Conservation (phyloP, 1,139 yeast genomes). For the Yamadazyma mexicana region DNA sequence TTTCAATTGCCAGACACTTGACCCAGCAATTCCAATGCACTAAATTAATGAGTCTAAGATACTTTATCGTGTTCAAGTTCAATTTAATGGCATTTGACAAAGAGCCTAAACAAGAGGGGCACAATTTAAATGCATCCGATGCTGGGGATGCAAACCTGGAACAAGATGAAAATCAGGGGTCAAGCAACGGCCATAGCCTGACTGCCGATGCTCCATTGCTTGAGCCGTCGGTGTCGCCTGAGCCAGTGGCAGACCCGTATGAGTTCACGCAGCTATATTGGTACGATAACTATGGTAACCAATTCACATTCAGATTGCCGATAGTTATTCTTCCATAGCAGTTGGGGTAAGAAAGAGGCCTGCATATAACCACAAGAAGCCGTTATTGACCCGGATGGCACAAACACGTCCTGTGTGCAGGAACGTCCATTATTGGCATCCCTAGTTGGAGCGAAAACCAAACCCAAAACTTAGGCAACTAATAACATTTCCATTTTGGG, state of each 20-base stretch:
- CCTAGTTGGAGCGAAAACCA: no score
- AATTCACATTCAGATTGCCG: slow-evolving; percentile 36
- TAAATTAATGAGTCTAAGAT: slow-evolving; percentile 37
- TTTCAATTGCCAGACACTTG: slow-evolving; percentile 34
- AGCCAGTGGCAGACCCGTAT: slow-evolving; percentile 3
- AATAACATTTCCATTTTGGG: slow-evolving; percentile 1
- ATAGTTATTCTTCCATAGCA: slow-evolving; percentile 22
- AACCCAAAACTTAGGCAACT: neutral
- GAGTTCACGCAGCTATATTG: slow-evolving; percentile 18
- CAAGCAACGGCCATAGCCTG: neutral
- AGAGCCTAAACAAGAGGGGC: neutral
- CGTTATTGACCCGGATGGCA: neutral
- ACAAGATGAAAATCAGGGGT: neutral
- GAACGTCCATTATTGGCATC: neutral
- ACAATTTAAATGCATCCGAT: neutral
- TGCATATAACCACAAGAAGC: neutral
- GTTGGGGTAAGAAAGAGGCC: neutral
- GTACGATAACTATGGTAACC: slow-evolving; percentile 31
- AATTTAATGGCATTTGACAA: slow-evolving; percentile 29
- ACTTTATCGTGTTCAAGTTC: slow-evolving; percentile 40
- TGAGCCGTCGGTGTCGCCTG: neutral
- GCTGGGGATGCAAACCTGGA: neutral
- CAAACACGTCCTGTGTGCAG: neutral
- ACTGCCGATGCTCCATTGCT: neutral
- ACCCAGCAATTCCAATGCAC: slow-evolving; percentile 41